Conservation (phyloP, 2,329 filamentous ascomycete genomes). For the Colletotrichum godetiae region DNA sequence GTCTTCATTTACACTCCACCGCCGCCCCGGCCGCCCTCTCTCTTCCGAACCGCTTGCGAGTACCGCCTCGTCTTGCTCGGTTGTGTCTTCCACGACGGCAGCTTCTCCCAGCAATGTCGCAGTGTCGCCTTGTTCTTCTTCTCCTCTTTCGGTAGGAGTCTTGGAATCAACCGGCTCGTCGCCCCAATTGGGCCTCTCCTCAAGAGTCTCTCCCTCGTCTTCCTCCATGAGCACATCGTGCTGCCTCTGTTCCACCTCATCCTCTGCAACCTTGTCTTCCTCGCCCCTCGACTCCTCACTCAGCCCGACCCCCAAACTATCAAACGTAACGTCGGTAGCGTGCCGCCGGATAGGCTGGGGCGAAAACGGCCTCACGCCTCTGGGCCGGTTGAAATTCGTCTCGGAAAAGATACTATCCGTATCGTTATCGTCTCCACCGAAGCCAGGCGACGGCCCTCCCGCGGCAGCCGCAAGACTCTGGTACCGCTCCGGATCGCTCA, state of each 20-base stretch:
- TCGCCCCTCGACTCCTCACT: constrained; percentile 31
- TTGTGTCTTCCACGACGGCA: neutral
- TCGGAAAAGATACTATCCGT: constrained; percentile 62
- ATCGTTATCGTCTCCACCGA: constrained; percentile 37
- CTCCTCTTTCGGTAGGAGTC: neutral
- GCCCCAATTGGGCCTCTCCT: constrained; percentile 4
- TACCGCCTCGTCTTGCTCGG: neutral
- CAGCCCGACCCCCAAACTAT: constrained; percentile 46
- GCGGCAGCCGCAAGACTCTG: constrained; percentile 66
- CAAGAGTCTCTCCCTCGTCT: constrained; percentile 17
- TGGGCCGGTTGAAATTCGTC: constrained; percentile 63
- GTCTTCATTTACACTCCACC: constrained; percentile 25
- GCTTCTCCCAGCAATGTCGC: neutral
- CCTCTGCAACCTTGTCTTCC: constrained; percentile 33
- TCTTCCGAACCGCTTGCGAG: constrained; percentile 8
- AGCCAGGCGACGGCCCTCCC: constrained; percentile 52
- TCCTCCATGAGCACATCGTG: constrained; percentile 21
- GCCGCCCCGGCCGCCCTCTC: constrained; percentile 12
- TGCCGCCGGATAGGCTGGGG: constrained; percentile 62
- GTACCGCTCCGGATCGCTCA: constrained; percentile 64
- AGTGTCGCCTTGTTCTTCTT: neutral
- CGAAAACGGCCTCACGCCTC: constrained; percentile 69
- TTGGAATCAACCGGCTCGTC: neutral
- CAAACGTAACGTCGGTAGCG: constrained; percentile 54
- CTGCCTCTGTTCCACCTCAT: constrained; percentile 8